phyloP scores from a whole-genome alignment of 805 yeast species.

The Suhomyces sp. region DNA sequence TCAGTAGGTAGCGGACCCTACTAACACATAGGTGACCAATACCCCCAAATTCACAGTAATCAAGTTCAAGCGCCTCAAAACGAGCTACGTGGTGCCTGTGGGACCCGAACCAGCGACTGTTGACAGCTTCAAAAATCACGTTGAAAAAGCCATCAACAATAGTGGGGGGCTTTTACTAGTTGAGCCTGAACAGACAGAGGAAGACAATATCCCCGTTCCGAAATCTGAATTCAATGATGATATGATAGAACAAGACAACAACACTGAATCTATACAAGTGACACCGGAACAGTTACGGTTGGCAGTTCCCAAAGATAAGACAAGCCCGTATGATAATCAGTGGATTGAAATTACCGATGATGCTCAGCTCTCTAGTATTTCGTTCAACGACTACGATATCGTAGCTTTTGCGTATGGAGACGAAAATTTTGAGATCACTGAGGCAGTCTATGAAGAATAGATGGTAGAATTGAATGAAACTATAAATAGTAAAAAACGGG shows the following conservation, averaged over 20 bases:
- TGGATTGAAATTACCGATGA: conserved; percentile 34
- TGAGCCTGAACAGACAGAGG: background rate
- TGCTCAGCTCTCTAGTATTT: conserved; percentile 23
- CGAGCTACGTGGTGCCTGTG: conserved; percentile 31
- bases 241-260: conserved; percentile 4
- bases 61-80: conserved; percentile 32
- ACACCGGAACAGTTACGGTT: conserved; percentile 26
- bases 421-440: conserved; percentile 31
- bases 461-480: background rate
- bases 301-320: conserved; percentile 42
- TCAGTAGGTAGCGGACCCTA: background rate
- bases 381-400: conserved; percentile 39
- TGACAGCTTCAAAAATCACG: background rate
- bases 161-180: conserved; percentile 47
- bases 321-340: conserved; percentile 30
- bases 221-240: conserved; percentile 4
- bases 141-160: conserved; percentile 34
- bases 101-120: background rate
- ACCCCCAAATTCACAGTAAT: conserved; percentile 22
- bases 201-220: conserved; percentile 24
- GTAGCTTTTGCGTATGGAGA: conserved; percentile 41
- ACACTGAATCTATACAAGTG: background rate
- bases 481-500: background rate
- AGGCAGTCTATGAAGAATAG: conserved; percentile 33
- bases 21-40: background rate